Base-by-base conservation (phyloP, 2,329 filamentous ascomycete species). In the Aspergillus alliaceus region DNA sequence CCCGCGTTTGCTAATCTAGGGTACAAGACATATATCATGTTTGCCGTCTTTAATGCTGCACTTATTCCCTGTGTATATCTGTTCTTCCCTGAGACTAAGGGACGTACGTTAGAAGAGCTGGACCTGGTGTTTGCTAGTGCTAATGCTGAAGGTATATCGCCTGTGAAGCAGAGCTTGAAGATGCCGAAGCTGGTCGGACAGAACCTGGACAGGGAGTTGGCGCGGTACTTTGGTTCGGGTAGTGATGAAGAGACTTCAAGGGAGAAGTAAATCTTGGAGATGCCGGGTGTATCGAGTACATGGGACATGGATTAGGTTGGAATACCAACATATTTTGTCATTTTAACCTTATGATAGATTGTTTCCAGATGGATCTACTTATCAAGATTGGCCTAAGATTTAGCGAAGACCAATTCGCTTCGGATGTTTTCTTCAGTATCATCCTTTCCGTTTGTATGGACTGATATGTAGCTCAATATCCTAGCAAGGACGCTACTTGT, bases 91-190 rank as follows among this genome's bases (percentile, higher is more conserved):
- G 84, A 86, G 65, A 86, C 83, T 0, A 82, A 81, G 8, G 80
- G 79, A 58, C 80, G 82, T 6, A 83, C 79, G 9, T 76, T 90
- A 29, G 87, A 90, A 70, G 87, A 90, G 69, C 84, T 90, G 71
- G 87, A 90, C 15, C 27, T 52, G 4, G 52, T 58, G 9, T 55
- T 55, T 25, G 53, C 53, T 5, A 55, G 53, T 34, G 53, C 53
- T n/a, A 24, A 42, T 27, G 53, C 53, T 12, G 5, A 55, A 35
- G 53, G 53, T 18, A 42, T 55, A 15, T 25, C 34, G 12, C 53
- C 53, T 7, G 53, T 55, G 24, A 55, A 55, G 14, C 46, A 55
- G 20, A 55, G 53, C 14, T 22, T 40, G 25, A 24, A 55, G 27
- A 55, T 55, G 53, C 53, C 35, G 22, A 49, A 42, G 7, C 31